phyloP scores from a whole-genome alignment of 441 rosid genomes.

The Pelargonium myrrhifolium region DNA sequence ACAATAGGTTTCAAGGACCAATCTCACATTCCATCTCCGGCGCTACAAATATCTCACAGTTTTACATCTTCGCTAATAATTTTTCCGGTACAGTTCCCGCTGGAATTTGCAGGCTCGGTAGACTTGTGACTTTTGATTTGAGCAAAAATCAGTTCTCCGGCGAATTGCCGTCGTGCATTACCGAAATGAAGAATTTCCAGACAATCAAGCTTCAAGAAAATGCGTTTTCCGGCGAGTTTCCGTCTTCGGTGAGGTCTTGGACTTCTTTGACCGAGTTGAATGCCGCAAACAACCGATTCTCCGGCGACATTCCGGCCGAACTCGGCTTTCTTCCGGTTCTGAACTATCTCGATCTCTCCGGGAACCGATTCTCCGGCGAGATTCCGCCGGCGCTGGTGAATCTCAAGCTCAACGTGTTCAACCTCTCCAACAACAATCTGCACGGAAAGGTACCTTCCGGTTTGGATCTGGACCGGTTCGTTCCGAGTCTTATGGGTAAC shows the following conservation, averaged over 20 bases:
- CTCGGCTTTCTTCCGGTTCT: slow-evolving; percentile 47
- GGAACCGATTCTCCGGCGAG: slow-evolving; percentile 44
- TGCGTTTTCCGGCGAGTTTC: slow-evolving; percentile 45
- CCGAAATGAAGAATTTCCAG: slow-evolving; percentile 37
- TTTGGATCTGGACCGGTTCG: slow-evolving; percentile 23
- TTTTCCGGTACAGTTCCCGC: slow-evolving; percentile 49
- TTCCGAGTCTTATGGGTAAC: slow-evolving; percentile 47
- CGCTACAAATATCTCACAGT: slow-evolving; percentile 19
- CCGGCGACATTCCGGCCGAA: slow-evolving; percentile 51
- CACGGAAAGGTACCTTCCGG: slow-evolving; percentile 45
- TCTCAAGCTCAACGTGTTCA: slow-evolving; percentile 44
- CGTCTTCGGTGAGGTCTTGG: slow-evolving; percentile 41
- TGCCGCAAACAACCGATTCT: slow-evolving; percentile 40
- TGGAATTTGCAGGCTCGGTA: slow-evolving; percentile 31
- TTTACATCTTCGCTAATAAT: slow-evolving; percentile 38
- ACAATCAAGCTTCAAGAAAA: slow-evolving; percentile 47
- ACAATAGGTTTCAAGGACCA: slow-evolving; percentile 44
- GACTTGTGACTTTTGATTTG: slow-evolving; percentile 27
- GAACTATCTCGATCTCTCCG: slow-evolving; percentile 49
- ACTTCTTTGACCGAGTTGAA: slow-evolving; percentile 36
- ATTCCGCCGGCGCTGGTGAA: slow-evolving; percentile 44
- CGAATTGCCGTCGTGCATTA: slow-evolving; percentile 38
- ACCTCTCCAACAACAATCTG: slow-evolving; percentile 47
- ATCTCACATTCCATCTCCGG: slow-evolving; percentile 36
- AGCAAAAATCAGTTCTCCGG: slow-evolving; percentile 41